These are phyloP conservation scores for Pilaira anomala DNA, from an alignment of 192 early-diverging fungal species.

Conservation along the genomic window DNA sequence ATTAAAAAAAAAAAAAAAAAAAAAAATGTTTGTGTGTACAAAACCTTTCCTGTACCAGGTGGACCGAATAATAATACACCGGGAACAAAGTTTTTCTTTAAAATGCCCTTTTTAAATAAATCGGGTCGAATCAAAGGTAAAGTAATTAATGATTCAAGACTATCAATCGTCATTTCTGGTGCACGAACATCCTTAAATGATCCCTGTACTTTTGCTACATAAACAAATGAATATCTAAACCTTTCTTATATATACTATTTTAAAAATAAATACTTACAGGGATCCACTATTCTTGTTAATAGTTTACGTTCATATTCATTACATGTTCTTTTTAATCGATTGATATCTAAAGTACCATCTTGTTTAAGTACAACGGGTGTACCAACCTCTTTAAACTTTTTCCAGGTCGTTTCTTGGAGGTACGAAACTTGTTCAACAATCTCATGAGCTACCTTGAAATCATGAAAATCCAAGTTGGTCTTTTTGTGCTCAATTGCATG, in stretches of 20 bases:
- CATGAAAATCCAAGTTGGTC: constrained; percentile 9
- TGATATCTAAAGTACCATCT: constrained; percentile 11
- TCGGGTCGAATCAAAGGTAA: constrained; percentile 77
- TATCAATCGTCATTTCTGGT: constrained; percentile 73
- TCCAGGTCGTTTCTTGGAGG: constrained; percentile 7
- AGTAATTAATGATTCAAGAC: constrained; percentile 81
- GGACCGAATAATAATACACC: constrained; percentile 85
- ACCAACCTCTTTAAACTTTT: constrained; percentile 1
- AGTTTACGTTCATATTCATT: constrained; percentile 75
- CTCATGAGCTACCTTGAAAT: constrained; percentile 27
- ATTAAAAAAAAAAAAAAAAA: background rate
- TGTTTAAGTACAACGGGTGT: background rate
- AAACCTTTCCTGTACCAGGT: constrained; percentile 77
- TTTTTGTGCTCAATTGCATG: constrained; percentile 27
- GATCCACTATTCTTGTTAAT: constrained; percentile 76
- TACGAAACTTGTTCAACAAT: constrained; percentile 24
- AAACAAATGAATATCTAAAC: background rate
- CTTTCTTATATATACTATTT: background rate
- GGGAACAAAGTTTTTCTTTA: constrained; percentile 63
- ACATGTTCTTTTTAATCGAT: constrained; percentile 38
- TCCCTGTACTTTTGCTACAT: constrained; percentile 48
- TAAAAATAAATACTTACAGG: constrained; percentile 42
- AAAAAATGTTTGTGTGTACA: background rate
- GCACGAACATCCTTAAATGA: constrained; percentile 74
- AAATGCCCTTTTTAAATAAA: constrained; percentile 68